Conservation (phyloP, 2,329 filamentous ascomycete species). For the Penicillium verrucosum region DNA sequence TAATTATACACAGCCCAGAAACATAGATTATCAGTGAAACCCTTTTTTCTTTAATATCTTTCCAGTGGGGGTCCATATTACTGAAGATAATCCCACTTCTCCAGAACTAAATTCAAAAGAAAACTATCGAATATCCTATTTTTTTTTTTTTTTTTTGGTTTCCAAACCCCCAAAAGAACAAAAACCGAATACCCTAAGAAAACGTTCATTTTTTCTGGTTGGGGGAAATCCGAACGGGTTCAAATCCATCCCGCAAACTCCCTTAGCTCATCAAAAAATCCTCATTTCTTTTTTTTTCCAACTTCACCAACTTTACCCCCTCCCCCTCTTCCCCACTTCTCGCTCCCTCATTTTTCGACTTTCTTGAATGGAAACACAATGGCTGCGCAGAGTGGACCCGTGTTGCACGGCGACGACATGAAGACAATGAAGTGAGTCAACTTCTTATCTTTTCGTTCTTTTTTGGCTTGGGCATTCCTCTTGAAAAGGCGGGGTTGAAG, state of each 20-base stretch:
- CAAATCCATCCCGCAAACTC: constrained; percentile 32
- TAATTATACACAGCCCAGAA: background rate
- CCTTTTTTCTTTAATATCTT: background rate
- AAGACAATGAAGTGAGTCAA: constrained; percentile 58
- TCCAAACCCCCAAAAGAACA: background rate
- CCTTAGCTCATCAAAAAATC: constrained; percentile 33
- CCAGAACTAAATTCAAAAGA: background rate
- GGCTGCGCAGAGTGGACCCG: constrained; percentile 48
- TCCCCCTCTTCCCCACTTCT: constrained; percentile 6
- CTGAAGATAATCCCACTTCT: constrained; percentile 1
- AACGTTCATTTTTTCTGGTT: background rate
- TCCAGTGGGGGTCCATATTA: background rate
- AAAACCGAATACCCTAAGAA: background rate
- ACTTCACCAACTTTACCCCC: constrained; percentile 9
- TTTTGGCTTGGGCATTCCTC: background rate
- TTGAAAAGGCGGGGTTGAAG: constrained; percentile 3
- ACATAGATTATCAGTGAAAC: background rate
- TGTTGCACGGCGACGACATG: constrained; percentile 55
- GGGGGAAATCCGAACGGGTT: constrained; percentile 15
- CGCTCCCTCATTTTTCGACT: background rate
- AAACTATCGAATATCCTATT: background rate
- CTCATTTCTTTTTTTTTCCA: constrained; percentile 18
- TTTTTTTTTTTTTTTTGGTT: too few relatives aligned
- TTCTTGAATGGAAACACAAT: constrained; percentile 39
- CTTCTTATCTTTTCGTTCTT: background rate